Percentiles rank a stretch among this genome's conserved stretches.
Evolutionary conservation across 768 basidiomycete species (phyloP).

Genomic region (Amanita rubescens): DNA sequence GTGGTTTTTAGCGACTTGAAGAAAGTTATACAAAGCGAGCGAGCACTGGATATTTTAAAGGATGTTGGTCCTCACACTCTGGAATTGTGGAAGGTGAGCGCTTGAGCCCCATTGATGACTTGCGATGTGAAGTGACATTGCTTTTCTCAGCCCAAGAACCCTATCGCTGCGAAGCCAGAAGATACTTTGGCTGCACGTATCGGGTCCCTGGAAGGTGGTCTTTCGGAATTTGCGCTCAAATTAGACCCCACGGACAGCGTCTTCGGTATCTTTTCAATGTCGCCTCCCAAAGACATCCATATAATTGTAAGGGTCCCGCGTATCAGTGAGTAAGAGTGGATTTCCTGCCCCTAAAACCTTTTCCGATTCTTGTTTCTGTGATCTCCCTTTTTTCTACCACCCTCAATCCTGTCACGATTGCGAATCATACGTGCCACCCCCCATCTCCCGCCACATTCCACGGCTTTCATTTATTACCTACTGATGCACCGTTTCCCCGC

Average conservation of each 20-base stretch:
- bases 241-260: background rate
- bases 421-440: background rate
- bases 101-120: background rate
- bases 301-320: background rate
- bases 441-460: background rate
- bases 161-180: background rate
- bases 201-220: background rate
- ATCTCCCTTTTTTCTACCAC: background rate
- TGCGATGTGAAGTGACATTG: background rate
- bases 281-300: background rate
- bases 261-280: background rate
- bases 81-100: background rate
- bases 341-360: background rate
- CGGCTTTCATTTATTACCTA: background rate
- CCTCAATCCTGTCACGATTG: background rate
- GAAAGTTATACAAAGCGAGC: background rate
- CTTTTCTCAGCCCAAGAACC: background rate
- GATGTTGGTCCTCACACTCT: background rate
- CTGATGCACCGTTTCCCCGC: background rate
- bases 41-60: background rate
- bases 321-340: background rate
- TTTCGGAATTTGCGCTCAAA: too few relatives aligned
- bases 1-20: background rate
- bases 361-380: background rate
- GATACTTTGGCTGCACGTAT: background rate